phyloP scores from a whole-genome alignment of 352 stramenopile genomes.

The Phytophthora aleatoria region DNA sequence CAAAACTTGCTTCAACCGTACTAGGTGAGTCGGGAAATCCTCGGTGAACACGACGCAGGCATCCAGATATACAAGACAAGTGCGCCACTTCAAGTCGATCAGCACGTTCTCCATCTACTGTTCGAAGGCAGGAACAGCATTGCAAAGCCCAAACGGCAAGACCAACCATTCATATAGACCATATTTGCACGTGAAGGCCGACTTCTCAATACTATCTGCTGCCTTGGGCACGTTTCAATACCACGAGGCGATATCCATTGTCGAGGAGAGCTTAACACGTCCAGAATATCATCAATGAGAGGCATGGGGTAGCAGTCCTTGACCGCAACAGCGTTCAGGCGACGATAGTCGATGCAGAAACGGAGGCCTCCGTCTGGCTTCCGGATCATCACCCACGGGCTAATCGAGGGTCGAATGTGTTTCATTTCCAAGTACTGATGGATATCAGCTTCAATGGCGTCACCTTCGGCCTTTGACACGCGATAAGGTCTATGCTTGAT shows the following conservation, averaged over 20 bases:
- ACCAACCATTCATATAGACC: background rate
- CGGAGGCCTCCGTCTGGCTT: no score
- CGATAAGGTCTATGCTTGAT: no score
- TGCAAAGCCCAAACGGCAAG: background rate
- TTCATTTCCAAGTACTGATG: no score
- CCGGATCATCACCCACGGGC: no score
- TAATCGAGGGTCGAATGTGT: no score
- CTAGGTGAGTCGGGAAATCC: background rate
- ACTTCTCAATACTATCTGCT: background rate
- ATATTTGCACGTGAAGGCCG: background rate
- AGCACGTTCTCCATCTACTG: background rate
- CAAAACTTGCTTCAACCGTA: background rate
- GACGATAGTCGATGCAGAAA: no score
- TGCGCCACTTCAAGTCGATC: no score
- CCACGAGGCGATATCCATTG: background rate
- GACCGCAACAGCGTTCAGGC: background rate
- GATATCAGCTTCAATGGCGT: no score
- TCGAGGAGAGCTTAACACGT: background rate
- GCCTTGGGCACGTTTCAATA: background rate
- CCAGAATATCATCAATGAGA: background rate
- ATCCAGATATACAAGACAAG: background rate
- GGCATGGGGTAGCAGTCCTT: background rate
- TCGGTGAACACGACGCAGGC: background rate
- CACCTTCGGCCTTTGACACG: no score
- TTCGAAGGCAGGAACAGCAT: background rate